Evolutionary conservation across 2,329 filamentous ascomycete genomes (phyloP), one percentile per base, ranked within the genome.

Genomic region (Aureobasidium vineae): DNA sequence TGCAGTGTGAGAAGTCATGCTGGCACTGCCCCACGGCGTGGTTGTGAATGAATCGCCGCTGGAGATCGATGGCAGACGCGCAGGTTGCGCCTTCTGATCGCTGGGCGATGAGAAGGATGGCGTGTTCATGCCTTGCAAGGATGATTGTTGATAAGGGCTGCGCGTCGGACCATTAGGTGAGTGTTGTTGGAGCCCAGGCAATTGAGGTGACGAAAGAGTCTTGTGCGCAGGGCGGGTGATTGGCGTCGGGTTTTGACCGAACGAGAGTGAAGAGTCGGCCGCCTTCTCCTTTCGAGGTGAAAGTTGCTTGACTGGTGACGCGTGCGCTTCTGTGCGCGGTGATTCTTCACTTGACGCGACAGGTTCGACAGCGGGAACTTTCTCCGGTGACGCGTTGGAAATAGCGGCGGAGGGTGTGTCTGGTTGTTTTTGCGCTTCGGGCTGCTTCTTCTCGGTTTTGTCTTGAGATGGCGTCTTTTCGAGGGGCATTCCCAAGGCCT

Each of bases 401-500:
- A 67, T 70, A 31, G 40, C 36, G 36, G 63, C 54, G n/a, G 36
- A 33, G 28, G 36, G 41, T 21, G 26, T 49, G 36, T 53, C 61
- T 54, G 61, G 5, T 49, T 43, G 47, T 28, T 64, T 41, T 47
- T 43, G 54, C 23, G 11, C n/a, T 23, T 67, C 66, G 13, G 11
- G 26, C 50, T 67, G 59, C 43, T 50, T 52, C 45, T 49, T 43
- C 16, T 50, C 54, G 21, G 67, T 31, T 50, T 67, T 69, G 38
- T 66, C 67, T 49, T 59, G 66, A 40, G 69, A 54, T 21, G 68
- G 49, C 5, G 49, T 54, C 38, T 64, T 53, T 67, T 73, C 72
- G 13, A 73, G 68, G 16, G 71, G 86, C 19, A 88, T 86, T 0
- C 88, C 89, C 73, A 93, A 79, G 10, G 86, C 86, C 71, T 89